phyloP scores from a whole-genome alignment of 2,329 filamentous ascomycete species.

The Cercospora zeina region DNA sequence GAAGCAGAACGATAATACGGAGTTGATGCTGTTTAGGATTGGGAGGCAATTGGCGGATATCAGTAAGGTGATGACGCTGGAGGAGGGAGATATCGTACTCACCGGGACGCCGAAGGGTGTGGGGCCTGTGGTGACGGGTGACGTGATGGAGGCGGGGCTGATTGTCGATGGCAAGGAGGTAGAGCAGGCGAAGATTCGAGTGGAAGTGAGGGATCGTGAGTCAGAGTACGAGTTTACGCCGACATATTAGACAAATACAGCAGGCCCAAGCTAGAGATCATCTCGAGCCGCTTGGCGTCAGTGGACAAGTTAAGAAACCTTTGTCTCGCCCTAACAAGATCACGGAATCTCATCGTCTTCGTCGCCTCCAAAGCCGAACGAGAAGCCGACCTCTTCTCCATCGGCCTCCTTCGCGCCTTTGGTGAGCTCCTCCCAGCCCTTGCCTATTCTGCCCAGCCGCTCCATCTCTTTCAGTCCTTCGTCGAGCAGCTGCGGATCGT shows the following conservation, averaged over 20 bases:
- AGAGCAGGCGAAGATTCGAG: constrained; percentile 80
- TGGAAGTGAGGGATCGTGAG: constrained; percentile 75
- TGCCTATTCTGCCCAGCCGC: constrained; percentile 63
- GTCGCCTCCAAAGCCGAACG: constrained; percentile 61
- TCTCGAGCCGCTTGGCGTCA: not conserved
- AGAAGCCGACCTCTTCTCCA: constrained; percentile 57
- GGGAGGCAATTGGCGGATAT: constrained; percentile 87
- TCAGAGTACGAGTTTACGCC: constrained; percentile 71
- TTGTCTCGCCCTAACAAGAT: not conserved
- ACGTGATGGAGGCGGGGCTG: constrained; percentile 82
- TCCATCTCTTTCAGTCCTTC: constrained; percentile 66
- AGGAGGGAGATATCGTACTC: constrained; percentile 87
- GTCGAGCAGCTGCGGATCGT: constrained; percentile 67
- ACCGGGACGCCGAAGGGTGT: constrained; percentile 98
- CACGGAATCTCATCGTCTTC: constrained; percentile 41
- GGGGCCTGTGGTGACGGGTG: constrained; percentile 78
- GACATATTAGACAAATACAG: constrained; percentile 42
- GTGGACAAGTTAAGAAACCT: not conserved
- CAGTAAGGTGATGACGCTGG: constrained; percentile 89
- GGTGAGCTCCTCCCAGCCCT: constrained; percentile 84
- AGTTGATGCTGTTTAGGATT: constrained; percentile 90
- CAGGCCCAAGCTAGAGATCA: not conserved
- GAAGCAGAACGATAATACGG: constrained; percentile 84
- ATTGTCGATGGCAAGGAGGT: constrained; percentile 78
- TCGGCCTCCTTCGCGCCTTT: constrained; percentile 53